Conservation (phyloP, 148 eudicot species). For the Persicaria maculosa region DNA sequence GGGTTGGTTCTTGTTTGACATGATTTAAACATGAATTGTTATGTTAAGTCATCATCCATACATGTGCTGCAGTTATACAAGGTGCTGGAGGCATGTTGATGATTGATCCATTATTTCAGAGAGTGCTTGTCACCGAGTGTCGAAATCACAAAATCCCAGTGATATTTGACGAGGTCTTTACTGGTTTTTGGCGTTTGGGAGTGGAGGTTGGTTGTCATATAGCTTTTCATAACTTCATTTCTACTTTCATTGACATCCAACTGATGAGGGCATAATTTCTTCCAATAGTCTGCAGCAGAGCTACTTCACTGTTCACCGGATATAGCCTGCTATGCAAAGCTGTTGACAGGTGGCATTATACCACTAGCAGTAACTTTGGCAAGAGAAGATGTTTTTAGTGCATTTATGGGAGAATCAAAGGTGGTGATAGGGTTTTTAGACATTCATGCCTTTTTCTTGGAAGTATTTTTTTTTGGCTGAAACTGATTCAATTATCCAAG, state of each 20-base stretch:
- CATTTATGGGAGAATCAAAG: conserved; percentile 85
- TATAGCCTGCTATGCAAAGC: conserved; percentile 88
- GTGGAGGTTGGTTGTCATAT: conserved; percentile 58
- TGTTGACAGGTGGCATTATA: conserved; percentile 92
- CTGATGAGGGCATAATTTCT: conserved; percentile 13
- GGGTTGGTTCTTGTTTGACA: not conserved
- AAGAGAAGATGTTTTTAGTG: conserved; percentile 60
- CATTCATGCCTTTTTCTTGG: not conserved
- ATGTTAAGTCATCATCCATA: not conserved
- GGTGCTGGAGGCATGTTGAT: conserved; percentile 95
- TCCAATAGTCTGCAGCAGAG: conserved; percentile 79
- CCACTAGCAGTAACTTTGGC: conserved; percentile 94
- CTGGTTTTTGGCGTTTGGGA: conserved; percentile 99
- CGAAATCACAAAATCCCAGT: conserved; percentile 68
- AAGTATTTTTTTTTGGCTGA: not conserved
- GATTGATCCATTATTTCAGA: conserved; percentile 96
- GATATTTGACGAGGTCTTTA: conserved; percentile 93
- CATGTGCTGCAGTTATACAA: conserved; percentile 58
- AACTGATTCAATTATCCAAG: too few relatives aligned
- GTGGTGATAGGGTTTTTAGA: conserved; percentile 21
- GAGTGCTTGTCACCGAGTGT: conserved; percentile 78
- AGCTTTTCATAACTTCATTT: not conserved
- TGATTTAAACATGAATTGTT: not conserved
- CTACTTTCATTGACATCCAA: conserved; percentile 5
- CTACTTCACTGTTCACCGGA: conserved; percentile 83